These are phyloP conservation scores for Amauroascus verrucosus DNA, from an alignment of 2,329 filamentous ascomycete genomes.

Conservation along the genomic window DNA sequence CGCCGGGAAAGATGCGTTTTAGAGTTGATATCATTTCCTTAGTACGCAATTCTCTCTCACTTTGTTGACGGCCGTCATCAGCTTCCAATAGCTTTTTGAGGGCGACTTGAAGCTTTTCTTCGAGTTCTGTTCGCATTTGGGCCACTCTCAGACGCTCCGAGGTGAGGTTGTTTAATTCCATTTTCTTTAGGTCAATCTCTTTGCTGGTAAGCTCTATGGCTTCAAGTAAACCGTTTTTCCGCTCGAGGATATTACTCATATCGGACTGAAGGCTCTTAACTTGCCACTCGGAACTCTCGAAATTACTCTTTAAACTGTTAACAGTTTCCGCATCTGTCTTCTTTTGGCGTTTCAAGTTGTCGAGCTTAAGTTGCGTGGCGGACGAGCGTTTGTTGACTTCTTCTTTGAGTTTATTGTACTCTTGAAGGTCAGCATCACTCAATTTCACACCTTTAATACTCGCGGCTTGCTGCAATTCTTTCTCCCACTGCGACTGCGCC, in stretches of 20 bases:
- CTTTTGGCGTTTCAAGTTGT: slow-evolving; percentile 75
- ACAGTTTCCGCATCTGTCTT: slow-evolving; percentile 88
- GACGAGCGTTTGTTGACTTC: slow-evolving; percentile 78
- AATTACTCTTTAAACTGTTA: slow-evolving; percentile 77
- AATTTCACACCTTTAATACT: slow-evolving; percentile 80
- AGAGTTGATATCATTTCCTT: slow-evolving; percentile 77
- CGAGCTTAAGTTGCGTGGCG: slow-evolving; percentile 68
- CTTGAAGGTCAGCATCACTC: slow-evolving; percentile 73
- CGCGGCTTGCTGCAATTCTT: slow-evolving; percentile 72
- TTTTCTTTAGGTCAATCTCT: slow-evolving; percentile 81
- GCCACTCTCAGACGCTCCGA: slow-evolving; percentile 74
- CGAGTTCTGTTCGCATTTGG: slow-evolving; percentile 74
- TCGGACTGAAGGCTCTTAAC: slow-evolving; percentile 66
- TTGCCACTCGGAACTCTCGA: slow-evolving; percentile 65
- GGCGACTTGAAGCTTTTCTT: slow-evolving; percentile 80
- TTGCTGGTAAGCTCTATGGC: slow-evolving; percentile 57
- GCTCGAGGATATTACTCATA: slow-evolving; percentile 56
- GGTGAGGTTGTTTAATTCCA: slow-evolving; percentile 73
- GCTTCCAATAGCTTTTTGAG: slow-evolving; percentile 72
- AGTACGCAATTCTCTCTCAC: slow-evolving; percentile 64
- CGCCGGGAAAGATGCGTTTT: slow-evolving; percentile 83
- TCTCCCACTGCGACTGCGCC: slow-evolving; percentile 77
- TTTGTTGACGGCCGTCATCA: slow-evolving; percentile 75
- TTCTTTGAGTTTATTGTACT: slow-evolving; percentile 74
- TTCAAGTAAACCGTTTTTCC: slow-evolving; percentile 53